phyloP scores from a whole-genome alignment of 352 stramenopile genomes.

The Phytophthora hibernalis region DNA sequence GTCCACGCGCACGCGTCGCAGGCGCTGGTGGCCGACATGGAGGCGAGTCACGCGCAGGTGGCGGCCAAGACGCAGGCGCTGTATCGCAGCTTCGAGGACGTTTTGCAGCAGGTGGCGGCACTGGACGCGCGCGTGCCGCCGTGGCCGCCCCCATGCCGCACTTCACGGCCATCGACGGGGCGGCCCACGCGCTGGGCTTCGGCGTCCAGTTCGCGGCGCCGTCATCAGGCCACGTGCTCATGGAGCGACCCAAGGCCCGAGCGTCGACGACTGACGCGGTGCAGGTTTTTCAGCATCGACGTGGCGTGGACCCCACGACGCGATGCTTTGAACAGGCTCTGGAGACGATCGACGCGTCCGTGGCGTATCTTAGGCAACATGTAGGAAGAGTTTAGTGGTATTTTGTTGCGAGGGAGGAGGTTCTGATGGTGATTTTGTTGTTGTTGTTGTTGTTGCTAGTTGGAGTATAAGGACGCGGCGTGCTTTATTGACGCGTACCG shows the following conservation, averaged over 20 bases:
- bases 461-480: constrained; percentile 70
- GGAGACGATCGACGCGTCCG: constrained; percentile 71
- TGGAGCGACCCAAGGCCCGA: constrained; percentile 18
- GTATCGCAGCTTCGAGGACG: constrained; percentile 81
- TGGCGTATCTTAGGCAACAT: constrained; percentile 72
- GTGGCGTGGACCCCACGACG: constrained; percentile 76
- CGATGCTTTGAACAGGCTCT: constrained; percentile 64
- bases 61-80: constrained; percentile 76
- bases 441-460: constrained; percentile 74
- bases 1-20: constrained; percentile 68
- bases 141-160: constrained; percentile 75
- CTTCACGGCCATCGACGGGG: constrained; percentile 69
- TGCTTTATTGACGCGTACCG: constrained; percentile 82
- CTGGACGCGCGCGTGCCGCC: constrained; percentile 68
- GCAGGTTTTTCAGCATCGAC: constrained; percentile 82
- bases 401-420: neutral
- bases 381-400: constrained; percentile 39
- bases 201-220: constrained; percentile 72
- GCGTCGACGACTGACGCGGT: constrained; percentile 42
- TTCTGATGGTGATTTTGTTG: constrained; percentile 11
- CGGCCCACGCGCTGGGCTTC: constrained; percentile 68
- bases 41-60: constrained; percentile 80
- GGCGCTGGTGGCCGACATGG: constrained; percentile 80
- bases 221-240: constrained; percentile 16
- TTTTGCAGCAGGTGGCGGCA: constrained; percentile 65